Conservation (phyloP, 768 basidiomycete species). For the Naganishia kalamii region DNA sequence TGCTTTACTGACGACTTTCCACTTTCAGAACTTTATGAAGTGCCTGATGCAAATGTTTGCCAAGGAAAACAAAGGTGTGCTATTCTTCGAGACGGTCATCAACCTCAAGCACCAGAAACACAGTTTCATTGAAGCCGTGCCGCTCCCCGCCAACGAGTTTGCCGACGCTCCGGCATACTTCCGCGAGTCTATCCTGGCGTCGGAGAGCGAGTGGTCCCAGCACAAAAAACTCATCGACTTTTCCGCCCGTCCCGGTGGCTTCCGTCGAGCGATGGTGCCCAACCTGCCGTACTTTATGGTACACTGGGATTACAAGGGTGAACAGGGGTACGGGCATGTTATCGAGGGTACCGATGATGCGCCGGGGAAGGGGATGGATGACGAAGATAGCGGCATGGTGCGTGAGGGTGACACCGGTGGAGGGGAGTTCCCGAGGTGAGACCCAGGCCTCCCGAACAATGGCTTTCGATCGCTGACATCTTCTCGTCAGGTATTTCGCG, state of each 20-base stretch:
- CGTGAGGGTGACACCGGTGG: slow-evolving; percentile 86
- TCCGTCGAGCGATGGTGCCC: slow-evolving; percentile 88
- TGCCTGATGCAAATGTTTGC: slow-evolving; percentile 92
- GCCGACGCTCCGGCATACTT: slow-evolving; percentile 88
- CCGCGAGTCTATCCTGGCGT: slow-evolving; percentile 87
- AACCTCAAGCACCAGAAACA: slow-evolving; percentile 81
- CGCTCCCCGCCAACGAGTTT: slow-evolving; percentile 79
- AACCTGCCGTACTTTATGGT: slow-evolving; percentile 99
- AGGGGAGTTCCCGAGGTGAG: slow-evolving; percentile 80
- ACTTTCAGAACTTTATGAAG: slow-evolving; percentile 69
- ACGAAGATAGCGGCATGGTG: slow-evolving; percentile 60
- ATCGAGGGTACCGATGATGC: slow-evolving; percentile 81
- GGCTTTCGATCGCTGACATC: neutral
- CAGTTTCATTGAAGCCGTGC: slow-evolving; percentile 87
- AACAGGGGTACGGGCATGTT: slow-evolving; percentile 96
- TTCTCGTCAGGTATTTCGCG: slow-evolving; percentile 70
- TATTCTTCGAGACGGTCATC: slow-evolving; percentile 92
- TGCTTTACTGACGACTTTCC: neutral
- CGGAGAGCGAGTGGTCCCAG: slow-evolving; percentile 95
- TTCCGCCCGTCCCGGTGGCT: slow-evolving; percentile 78
- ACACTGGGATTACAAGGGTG: slow-evolving; percentile 94
- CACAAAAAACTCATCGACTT: slow-evolving; percentile 98
- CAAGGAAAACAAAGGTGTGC: slow-evolving; percentile 82
- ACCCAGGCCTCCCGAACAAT: neutral
- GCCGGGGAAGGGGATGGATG: slow-evolving; percentile 50